These are phyloP conservation scores for Candida dubliniensis DNA, from an alignment of 1,139 yeast genomes.

Conservation along the genomic window DNA sequence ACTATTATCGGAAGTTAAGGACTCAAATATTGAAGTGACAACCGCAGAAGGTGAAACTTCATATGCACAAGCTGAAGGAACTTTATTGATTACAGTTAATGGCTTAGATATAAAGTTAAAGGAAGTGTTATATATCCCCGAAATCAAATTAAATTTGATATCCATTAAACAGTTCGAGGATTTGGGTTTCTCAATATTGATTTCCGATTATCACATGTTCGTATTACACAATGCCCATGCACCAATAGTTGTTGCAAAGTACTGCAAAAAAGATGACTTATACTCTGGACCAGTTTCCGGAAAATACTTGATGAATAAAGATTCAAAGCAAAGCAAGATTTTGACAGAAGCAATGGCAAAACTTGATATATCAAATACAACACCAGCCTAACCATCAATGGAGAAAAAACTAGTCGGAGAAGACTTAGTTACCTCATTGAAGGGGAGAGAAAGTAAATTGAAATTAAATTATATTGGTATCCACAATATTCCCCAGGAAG, in stretches of 20 bases:
- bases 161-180: neutral
- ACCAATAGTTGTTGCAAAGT: neutral
- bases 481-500: neutral
- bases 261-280: neutral
- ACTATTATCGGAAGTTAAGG: neutral
- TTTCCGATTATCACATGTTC: neutral
- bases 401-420: neutral
- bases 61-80: neutral
- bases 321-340: neutral
- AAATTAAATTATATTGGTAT: too few species aligned
- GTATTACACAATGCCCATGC: neutral
- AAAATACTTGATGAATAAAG: neutral
- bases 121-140: neutral
- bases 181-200: neutral
- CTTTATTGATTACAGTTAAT: neutral
- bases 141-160: too few species aligned
- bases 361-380: neutral
- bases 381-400: neutral
- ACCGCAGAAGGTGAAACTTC: neutral
- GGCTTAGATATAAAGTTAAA: too few species aligned
- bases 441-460: too few species aligned
- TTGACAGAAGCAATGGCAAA: neutral
- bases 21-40: neutral
- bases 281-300: neutral
- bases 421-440: too few species aligned